Evolutionary conservation across 225 moss, liverwort and hornwort genomes (phyloP), one percentile per base, ranked within the genome.

Genomic region (Physcomitrium patens): DNA sequence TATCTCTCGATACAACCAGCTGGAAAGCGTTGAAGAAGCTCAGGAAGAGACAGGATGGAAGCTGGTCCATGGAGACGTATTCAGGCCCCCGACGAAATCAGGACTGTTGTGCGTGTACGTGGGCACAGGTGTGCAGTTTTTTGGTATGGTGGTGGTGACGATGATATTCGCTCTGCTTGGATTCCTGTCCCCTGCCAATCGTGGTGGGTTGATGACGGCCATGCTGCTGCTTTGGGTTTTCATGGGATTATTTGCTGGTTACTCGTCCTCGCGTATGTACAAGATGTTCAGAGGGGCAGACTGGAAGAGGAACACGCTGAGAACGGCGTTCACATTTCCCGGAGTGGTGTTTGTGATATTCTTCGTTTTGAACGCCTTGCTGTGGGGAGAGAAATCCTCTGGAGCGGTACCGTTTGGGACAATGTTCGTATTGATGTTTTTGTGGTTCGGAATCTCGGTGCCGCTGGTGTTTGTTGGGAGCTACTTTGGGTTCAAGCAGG

Each of bases 21-120:
- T 96, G 41, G 95, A 96, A 70, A 93, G 91, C 64, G 87, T 91
- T 74, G 96, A 96, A 76, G 96, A 96, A 78, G 92, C 96, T 12
- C 96, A 96, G 73, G 96, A 96, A 69, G 96, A 96, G 79, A 96
- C 96, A 22, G 96, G 96, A 42, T 94, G 96, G 96, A 96, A 96
- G 81, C 76, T 96, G 63, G 96, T 96, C 10, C 96, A 96, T 26
- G 96, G 96, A 65, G 96, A 96, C 44, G 96, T 96, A 43, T 94
- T 96, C 81, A 79, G 96, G 73, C 86, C 96, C 59, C 96, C 96
- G 24, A 70, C 68, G 9, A 86, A 80, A 71, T 90, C 93, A 9
- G 93, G 96, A 31, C 85, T 96, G 50, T 78, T 96, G 51, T 94
- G 94, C 75, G 96, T 96, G 20, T 96, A 96, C 63, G 93, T 91